These are phyloP conservation scores for Nitzschia sp. DNA, from an alignment of 108 stramenopile genomes.

Conservation along the genomic window DNA sequence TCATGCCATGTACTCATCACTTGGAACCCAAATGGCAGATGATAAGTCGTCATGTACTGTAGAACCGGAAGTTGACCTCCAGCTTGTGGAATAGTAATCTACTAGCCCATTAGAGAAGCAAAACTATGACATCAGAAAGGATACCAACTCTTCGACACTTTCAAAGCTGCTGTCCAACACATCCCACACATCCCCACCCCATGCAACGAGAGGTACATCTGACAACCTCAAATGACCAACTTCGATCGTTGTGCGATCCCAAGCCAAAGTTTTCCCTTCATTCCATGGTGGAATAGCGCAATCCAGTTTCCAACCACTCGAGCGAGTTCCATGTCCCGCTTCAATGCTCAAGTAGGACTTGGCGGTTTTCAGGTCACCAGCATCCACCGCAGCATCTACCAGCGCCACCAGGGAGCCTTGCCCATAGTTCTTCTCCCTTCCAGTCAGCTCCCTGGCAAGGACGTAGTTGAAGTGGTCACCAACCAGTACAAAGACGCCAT, in stretches of 20 bases:
- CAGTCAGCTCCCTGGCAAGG: constrained; percentile 36
- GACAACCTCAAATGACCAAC: neutral
- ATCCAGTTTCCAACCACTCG: constrained; percentile 76
- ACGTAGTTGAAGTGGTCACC: constrained; percentile 87
- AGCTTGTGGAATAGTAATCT: too few species aligned
- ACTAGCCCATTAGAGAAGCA: too few species aligned
- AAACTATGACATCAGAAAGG: constrained; percentile 5
- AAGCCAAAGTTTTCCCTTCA: constrained; percentile 51
- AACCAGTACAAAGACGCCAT: constrained; percentile 66
- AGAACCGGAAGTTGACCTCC: too few species aligned
- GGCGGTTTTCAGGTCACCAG: constrained; percentile 64
- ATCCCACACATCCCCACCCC: constrained; percentile 48
- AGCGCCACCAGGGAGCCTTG: constrained; percentile 45
- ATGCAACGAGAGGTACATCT: constrained; percentile 23
- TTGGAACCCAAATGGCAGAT: too few species aligned
- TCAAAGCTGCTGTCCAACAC: constrained; percentile 53
- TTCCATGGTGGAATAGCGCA: constrained; percentile 74
- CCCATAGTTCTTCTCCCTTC: constrained; percentile 31
- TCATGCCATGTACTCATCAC: too few species aligned
- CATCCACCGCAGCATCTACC: constrained; percentile 67
- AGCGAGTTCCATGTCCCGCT: constrained; percentile 75
- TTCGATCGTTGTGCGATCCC: neutral
- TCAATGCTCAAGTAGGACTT: constrained; percentile 58
- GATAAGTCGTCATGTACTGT: too few species aligned
- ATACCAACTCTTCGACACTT: constrained; percentile 7